phyloP scores from a whole-genome alignment of 2,329 filamentous ascomycete genomes.

The Myriosclerotinia curreyana region DNA sequence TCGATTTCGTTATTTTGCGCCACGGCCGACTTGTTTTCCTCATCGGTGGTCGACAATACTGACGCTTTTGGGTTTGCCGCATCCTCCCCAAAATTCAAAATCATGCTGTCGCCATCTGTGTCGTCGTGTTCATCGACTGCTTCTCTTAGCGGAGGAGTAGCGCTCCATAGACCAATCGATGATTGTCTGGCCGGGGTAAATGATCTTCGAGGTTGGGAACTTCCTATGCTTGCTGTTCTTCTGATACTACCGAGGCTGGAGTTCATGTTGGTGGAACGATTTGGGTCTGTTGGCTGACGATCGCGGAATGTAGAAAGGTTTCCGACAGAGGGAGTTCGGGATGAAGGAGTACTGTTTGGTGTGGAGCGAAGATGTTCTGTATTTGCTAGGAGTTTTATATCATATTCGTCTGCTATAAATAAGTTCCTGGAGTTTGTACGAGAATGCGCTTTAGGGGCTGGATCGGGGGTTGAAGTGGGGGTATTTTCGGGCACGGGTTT shows the following conservation, averaged over 20 bases:
- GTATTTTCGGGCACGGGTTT: conserved; percentile 42
- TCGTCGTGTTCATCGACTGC: conserved; percentile 47
- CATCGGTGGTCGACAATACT: neutral
- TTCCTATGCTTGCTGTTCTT: conserved; percentile 36
- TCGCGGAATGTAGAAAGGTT: conserved; percentile 34
- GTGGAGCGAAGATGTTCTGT: conserved; percentile 64
- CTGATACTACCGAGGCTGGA: conserved; percentile 38
- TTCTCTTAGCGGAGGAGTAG: conserved; percentile 44
- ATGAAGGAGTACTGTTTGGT: conserved; percentile 41
- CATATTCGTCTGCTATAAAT: conserved; percentile 61
- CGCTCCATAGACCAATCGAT: conserved; percentile 50
- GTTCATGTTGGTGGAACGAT: conserved; percentile 21
- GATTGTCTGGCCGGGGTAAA: conserved; percentile 33
- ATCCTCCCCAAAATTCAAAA: conserved; percentile 49
- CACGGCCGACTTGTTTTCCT: conserved; percentile 7
- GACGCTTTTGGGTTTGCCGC: neutral
- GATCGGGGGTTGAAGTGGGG: conserved; percentile 27
- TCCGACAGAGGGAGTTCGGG: conserved; percentile 38
- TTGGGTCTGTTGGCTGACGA: conserved; percentile 25
- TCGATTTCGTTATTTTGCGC: conserved; percentile 4
- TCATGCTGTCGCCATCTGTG: conserved; percentile 40
- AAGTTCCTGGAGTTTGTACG: conserved; percentile 41
- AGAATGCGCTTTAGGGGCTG: conserved; percentile 43
- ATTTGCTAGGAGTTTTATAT: conserved; percentile 70
- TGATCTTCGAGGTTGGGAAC: conserved; percentile 26